Base-by-base conservation (phyloP, 1,139 yeast species). In the Pichia cactophila region DNA sequence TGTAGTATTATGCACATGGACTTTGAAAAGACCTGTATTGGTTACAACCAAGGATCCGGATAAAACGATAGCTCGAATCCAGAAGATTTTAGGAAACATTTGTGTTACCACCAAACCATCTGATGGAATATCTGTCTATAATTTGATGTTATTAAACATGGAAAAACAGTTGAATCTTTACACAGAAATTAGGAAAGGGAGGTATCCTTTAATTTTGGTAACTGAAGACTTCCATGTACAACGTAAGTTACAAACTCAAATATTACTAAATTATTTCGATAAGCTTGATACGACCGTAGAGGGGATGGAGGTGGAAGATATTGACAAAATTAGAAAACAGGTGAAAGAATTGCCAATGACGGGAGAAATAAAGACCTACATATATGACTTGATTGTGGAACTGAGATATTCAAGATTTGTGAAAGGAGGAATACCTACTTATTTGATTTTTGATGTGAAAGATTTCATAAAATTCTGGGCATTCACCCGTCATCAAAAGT, bases 341-440 rank as follows among this genome's bases (percentile, higher is more conserved):
- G 42, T 50, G 10, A 14, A 44, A 10, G 31, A 47, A 20, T 67
- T 77, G 10, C 58, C 58, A 1, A 61, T 61, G 7, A 53, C 55
- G 2, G 52, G 78, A 0, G 83, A 79, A 47, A 65, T 80, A 39
- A 60, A 61, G 43, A 62, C 80, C n/a, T 80, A 79, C 57, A 71
- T 77, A 58, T 76, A 77, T 54, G 83, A 80, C 58, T 68, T 80
- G 20, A 61, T 77, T 2, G 66, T 78, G 2, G 75, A 71, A 56
- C 58, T 75, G 2, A 65, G 85, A 39, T 70, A 71, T 47, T 81
- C 79, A 54, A 61, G 84, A 37, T 69, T 78, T 56, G 76, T 78
- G 2, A 52, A 57, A 26, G 68, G 70, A 1, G 85, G 85, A 0
- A 60, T 78, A 1, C 72, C 80, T 0, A 77, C 82, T 0, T 61